phyloP scores from a whole-genome alignment of 495 filamentous ascomycete species.

The Aspergillus sclerotiicarbonarius region DNA sequence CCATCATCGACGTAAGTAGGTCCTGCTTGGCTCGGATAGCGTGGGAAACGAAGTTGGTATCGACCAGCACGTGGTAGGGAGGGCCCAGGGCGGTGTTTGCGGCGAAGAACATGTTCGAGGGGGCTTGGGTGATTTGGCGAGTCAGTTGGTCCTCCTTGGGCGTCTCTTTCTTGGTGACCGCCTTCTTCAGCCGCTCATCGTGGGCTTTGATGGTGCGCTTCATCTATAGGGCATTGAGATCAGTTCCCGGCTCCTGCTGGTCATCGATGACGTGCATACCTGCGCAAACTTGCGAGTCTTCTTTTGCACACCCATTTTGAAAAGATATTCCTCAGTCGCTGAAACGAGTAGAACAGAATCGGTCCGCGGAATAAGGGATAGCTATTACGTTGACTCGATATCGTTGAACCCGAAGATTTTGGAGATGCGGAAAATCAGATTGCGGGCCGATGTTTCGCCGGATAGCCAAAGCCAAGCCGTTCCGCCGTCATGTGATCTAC shows the following conservation, averaged over 20 bases:
- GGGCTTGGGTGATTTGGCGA: conserved; percentile 61
- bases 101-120: conserved; percentile 89
- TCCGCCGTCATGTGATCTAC: neutral
- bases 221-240: conserved; percentile 36
- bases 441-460: conserved; percentile 4
- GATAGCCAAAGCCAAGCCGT: neutral
- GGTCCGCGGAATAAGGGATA: neutral
- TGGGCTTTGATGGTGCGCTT: conserved; percentile 62
- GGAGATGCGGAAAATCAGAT: conserved; percentile 8
- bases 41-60: conserved; percentile 93
- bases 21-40: conserved; percentile 89
- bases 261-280: conserved; percentile 15
- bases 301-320: conserved; percentile 60
- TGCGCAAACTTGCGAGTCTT: conserved; percentile 64
- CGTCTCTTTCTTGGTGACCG: conserved; percentile 40
- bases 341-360: neutral
- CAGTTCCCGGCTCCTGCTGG: neutral
- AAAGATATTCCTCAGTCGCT: neutral
- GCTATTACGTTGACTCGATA: neutral
- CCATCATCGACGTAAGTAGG: conserved; percentile 83
- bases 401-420: conserved; percentile 2
- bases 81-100: conserved; percentile 89
- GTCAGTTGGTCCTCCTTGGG: conserved; percentile 38
- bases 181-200: conserved; percentile 59
- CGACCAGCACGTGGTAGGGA: conserved; percentile 76